Evolutionary conservation across 2,329 filamentous ascomycete species (phyloP), one percentile per base, ranked within the genome.

Genomic region (Chrysosphaeria jannelii): DNA sequence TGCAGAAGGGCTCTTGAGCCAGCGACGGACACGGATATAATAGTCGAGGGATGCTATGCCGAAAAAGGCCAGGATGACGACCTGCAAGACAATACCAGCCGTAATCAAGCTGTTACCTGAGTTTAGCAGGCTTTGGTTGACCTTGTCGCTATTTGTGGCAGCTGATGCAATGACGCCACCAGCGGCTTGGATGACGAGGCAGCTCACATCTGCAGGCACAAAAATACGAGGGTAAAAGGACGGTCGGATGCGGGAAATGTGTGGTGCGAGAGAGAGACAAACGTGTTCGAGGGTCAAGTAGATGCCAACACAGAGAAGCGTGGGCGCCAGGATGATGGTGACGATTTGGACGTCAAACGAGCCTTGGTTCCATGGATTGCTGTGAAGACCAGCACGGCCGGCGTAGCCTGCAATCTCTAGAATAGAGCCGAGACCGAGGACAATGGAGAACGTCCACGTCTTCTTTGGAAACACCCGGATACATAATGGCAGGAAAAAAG

Each of bases 281-380:
- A 58, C 39, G 44, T 64, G 59, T 38, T 63, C 61, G 28, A 67
- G 51, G 4, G 56, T 63, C 13, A 68, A 51, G 43, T 67, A 68
- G 39, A 67, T 54, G 35, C 49, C 52, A 31, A 60, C 57, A 40
- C 58, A 61, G 39, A 65, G 46, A 28, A 67, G 48, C 14, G 60
- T 58, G 3, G 56, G 56, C n/a, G 45, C 53, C 23, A 61, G 47
- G 39, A 61, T 55, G 41, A 62, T 57, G 39, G 49, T 45, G 40
- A 50, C 51, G 37, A 65, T 61, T 30, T 64, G 57, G 21, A 55
- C 50, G 37, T 62, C 41, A 41, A 65, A 65, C 28, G 51, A 48
- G 25, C 41, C 29, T 9, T 45, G 34, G 38, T 56, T 42, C 51
- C 54, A 67, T 4, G 58, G 57, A 39, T 59, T 57, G 21, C 39